phyloP scores from a whole-genome alignment of 345 rosid genomes.

The Citrus medica region DNA sequence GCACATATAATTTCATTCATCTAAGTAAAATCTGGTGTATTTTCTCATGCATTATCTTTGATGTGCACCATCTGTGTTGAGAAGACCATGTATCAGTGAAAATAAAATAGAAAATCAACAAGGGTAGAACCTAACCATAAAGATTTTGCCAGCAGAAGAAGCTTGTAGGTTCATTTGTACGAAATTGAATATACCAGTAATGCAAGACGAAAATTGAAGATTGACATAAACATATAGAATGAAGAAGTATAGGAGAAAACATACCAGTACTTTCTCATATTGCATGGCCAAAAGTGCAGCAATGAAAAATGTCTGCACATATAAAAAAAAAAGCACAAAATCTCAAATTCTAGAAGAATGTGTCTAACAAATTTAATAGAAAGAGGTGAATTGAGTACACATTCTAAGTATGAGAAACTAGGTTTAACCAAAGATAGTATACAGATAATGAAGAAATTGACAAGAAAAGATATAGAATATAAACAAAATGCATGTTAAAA shows the following conservation, averaged over 20 bases:
- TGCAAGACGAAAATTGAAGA: background rate
- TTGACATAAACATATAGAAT: constrained; percentile 14
- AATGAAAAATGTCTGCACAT: constrained; percentile 84
- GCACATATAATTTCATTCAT: background rate
- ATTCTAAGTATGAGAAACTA: background rate
- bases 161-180: background rate
- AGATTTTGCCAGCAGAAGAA: background rate
- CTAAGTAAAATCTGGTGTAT: background rate
- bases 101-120: background rate
- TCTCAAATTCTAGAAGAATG: background rate
- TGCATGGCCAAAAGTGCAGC: constrained; percentile 99
- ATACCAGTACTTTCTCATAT: constrained; percentile 90
- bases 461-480: background rate
- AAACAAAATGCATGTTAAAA: background rate
- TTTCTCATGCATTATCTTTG: background rate
- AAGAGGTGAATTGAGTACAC: background rate
- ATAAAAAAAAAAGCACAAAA: constrained; percentile 11
- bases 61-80: background rate
- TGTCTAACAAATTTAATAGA: constrained; percentile 14
- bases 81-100: background rate
- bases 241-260: constrained; percentile 22
- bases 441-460: background rate
- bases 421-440: background rate
- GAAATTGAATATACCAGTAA: background rate
- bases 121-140: background rate